Percentiles rank a stretch among this genome's conserved stretches.
Evolutionary conservation across 306 rosid genomes (phyloP).

Genomic region (Luffa aegyptiaca): DNA sequence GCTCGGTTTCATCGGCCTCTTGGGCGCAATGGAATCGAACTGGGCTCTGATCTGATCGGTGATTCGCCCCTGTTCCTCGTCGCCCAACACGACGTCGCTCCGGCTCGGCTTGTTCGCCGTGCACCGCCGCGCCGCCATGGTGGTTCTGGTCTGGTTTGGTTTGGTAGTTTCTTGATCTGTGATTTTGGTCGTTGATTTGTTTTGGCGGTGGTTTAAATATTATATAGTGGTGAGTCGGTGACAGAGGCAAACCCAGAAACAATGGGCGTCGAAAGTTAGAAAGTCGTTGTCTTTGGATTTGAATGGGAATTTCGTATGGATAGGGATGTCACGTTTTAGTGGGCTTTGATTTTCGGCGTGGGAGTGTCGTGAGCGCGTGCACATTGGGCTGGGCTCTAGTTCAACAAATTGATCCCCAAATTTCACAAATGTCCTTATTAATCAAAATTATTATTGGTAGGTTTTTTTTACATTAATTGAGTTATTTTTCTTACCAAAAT

Average conservation of each 20-base stretch:
- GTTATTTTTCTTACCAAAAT: no score
- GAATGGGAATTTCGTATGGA: not conserved
- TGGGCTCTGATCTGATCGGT: slow-evolving; percentile 43
- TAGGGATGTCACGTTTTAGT: not conserved
- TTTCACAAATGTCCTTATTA: no score
- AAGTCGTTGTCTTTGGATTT: not conserved
- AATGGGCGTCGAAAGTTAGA: not conserved
- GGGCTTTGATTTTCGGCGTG: not conserved
- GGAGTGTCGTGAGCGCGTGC: not conserved
- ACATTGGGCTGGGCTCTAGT: not conserved
- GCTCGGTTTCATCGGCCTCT: slow-evolving; percentile 52
- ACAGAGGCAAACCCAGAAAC: not conserved
- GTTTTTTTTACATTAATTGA: no score
- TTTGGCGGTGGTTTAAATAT: not conserved
- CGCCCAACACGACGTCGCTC: slow-evolving; percentile 57
- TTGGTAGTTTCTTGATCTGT: not conserved
- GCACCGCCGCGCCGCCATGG: slow-evolving; percentile 37
- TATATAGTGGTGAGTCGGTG: not conserved
- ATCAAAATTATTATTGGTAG: no score
- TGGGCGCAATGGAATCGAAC: slow-evolving; percentile 50
- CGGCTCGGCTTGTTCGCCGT: slow-evolving; percentile 52
- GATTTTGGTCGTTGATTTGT: no score
- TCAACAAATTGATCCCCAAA: no score
- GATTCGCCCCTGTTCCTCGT: slow-evolving; percentile 42
- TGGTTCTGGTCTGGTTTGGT: not conserved